A percentile compares a stretch with the other conserved stretches of the same genome.
phyloP scores from a whole-genome alignment of 306 rosid genomes.

The Prunus davidiana region DNA sequence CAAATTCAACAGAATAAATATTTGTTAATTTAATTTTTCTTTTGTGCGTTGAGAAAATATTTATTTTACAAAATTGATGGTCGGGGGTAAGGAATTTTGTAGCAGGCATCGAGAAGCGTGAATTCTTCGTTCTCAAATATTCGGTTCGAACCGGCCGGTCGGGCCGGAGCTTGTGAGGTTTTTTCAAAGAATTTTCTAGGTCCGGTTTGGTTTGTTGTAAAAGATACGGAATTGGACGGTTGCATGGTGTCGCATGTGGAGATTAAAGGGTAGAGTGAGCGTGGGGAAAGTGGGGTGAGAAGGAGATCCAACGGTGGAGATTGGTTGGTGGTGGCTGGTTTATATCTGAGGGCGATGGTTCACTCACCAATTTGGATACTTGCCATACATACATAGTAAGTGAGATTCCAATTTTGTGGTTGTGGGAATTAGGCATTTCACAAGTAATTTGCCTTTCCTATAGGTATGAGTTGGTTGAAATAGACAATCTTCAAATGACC shows the following conservation, averaged over 20 bases:
- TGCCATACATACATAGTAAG: neutral
- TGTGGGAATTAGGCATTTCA: neutral
- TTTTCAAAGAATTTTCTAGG: neutral
- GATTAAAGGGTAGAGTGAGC: neutral
- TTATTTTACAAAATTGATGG: slow-evolving; percentile 16
- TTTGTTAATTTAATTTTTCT: neutral
- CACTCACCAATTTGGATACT: neutral
- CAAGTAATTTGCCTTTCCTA: neutral
- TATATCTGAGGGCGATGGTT: neutral
- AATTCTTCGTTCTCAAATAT: slow-evolving; percentile 39
- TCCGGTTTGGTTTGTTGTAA: neutral
- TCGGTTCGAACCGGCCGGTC: slow-evolving; percentile 33
- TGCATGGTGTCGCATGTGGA: slow-evolving; percentile 38
- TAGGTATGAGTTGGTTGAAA: neutral
- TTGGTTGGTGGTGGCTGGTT: slow-evolving; percentile 22
- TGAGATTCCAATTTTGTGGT: neutral
- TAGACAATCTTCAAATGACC: neutral
- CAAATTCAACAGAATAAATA: neutral
- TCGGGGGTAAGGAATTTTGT: slow-evolving; percentile 68
- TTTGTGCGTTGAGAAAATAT: neutral
- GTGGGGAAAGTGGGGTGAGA: slow-evolving; percentile 15
- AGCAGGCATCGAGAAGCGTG: slow-evolving; percentile 44
- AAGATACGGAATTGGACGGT: slow-evolving; percentile 25
- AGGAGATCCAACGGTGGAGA: slow-evolving; percentile 34
- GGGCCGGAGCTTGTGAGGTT: neutral